Conservation (phyloP, 768 basidiomycete species). For the Amanita jacksonii region DNA sequence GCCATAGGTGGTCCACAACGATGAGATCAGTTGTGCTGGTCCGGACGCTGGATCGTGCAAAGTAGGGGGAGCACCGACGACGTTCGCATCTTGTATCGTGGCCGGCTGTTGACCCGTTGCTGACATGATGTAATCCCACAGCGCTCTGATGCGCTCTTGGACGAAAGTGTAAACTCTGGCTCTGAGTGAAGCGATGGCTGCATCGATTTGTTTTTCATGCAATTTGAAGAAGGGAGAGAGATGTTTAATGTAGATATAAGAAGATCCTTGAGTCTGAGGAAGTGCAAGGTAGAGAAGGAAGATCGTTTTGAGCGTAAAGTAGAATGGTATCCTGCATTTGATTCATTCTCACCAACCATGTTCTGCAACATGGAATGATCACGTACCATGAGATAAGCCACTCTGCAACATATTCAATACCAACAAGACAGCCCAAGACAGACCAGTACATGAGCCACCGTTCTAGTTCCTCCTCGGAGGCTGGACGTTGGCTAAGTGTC, state of each 20-base stretch:
- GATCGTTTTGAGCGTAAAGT: constrained; percentile 69
- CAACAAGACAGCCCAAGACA: constrained; percentile 76
- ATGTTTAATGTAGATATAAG: constrained; percentile 72
- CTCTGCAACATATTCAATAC: constrained; percentile 75
- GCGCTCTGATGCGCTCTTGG: constrained; percentile 48
- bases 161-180: constrained; percentile 50
- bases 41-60: constrained; percentile 48
- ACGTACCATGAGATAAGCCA: constrained; percentile 83
- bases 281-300: constrained; percentile 87
- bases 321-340: constrained; percentile 76
- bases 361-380: not conserved
- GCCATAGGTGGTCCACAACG: constrained; percentile 74
- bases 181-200: constrained; percentile 58
- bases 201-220: constrained; percentile 83
- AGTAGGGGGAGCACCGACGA: constrained; percentile 32
- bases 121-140: constrained; percentile 58
- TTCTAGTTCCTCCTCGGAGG: constrained; percentile 77
- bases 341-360: not conserved
- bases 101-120: constrained; percentile 34
- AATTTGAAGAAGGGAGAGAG: constrained; percentile 76
- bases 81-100: constrained; percentile 16
- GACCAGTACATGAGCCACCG: constrained; percentile 98
- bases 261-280: constrained; percentile 82
- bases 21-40: constrained; percentile 53
- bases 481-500: constrained; percentile 78